A percentile compares a stretch with the other conserved stretches of the same genome.
phyloP scores from a whole-genome alignment of 495 filamentous ascomycete genomes.

The Podospora conica region DNA sequence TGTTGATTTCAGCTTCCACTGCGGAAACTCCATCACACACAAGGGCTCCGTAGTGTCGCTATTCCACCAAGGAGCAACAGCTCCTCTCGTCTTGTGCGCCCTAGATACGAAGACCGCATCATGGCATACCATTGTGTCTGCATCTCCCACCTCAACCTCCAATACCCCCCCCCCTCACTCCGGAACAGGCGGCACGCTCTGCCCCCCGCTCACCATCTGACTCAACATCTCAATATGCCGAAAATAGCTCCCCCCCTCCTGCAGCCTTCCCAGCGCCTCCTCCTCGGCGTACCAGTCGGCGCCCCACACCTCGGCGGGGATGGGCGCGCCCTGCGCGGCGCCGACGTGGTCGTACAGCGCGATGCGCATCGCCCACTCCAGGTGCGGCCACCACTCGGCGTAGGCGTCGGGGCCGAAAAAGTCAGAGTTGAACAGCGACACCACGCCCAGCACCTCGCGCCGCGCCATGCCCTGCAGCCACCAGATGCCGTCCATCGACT shows the following conservation, averaged over 20 bases:
- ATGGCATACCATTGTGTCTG: not conserved
- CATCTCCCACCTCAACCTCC: not conserved
- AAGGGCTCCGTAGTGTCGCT: not conserved
- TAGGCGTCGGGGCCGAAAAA: constrained; percentile 34
- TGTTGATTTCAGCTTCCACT: not conserved
- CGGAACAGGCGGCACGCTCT: constrained; percentile 28
- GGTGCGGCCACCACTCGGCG: constrained; percentile 47
- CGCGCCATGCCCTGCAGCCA: constrained; percentile 53
- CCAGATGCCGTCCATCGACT: constrained; percentile 47
- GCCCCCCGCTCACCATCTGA: constrained; percentile 37
- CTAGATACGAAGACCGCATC: too few relatives aligned
- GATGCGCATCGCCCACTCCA: constrained; percentile 51
- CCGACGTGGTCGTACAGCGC: constrained; percentile 39
- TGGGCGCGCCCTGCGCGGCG: constrained; percentile 22
- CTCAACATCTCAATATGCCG: constrained; percentile 46
- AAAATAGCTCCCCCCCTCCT: constrained; percentile 27
- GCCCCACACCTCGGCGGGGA: constrained; percentile 49
- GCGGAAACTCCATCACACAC: not conserved
- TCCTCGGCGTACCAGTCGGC: constrained; percentile 41
- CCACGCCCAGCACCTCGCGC: constrained; percentile 50
- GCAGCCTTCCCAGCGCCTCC: constrained; percentile 24
- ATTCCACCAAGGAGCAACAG: not conserved
- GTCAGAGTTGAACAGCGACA: constrained; percentile 43
- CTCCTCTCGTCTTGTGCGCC: not conserved
- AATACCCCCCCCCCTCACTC: not conserved